Base-by-base conservation (phyloP, 2,329 filamentous ascomycete species). In the Stagonosporopsis chrysanthemi region DNA sequence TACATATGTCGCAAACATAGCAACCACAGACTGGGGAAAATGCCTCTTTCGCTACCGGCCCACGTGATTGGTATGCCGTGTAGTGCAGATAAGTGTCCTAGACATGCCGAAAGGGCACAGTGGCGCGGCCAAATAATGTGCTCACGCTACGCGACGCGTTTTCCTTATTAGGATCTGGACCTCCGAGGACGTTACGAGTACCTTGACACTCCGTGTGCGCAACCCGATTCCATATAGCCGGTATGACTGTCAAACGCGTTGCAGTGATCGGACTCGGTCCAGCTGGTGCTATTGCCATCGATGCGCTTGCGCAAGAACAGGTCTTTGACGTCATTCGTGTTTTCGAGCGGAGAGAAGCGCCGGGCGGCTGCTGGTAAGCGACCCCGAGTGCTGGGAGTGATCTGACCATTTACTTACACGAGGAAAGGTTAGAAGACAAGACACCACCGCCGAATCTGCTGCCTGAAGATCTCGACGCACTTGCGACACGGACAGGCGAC, bases 211-310 rank as follows among this genome's bases (percentile, higher is more conserved):
- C 29, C 36, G 35, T 29, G 29, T 24, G 17, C 31, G 17, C 48
- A 19, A 9, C 11, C 43, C 35, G 39, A 36, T 22, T 42, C 4
- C 4, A 28, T 2, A 7, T 24, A 14, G 29, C 23, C 11, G 22
- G 9, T 2, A 68, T 67, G 64, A 46, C 46, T n/a, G 54, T 63
- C 19, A 69, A 68, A 46, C 62, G 79, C 14, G 81, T 88, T 12
- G 86, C 86, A 17, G 80, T 88, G 6, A 85, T 88, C 63, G 86
- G 86, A 6, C 80, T 84, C 2, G 86, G 86, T 6, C 86, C 86
- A 6, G 80, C 83, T 3, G 86, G 86, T 2, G 83, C 83, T 12
- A 87, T 88, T 53, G 75, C 85, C 0, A 81, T 86, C 3, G 85
- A 88, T 75, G 85, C 86, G 4, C 72, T 88, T 28, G 80, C 79